Conservation (phyloP, 1,284 basidiomycete species). For the Caloboletus firmus region DNA sequence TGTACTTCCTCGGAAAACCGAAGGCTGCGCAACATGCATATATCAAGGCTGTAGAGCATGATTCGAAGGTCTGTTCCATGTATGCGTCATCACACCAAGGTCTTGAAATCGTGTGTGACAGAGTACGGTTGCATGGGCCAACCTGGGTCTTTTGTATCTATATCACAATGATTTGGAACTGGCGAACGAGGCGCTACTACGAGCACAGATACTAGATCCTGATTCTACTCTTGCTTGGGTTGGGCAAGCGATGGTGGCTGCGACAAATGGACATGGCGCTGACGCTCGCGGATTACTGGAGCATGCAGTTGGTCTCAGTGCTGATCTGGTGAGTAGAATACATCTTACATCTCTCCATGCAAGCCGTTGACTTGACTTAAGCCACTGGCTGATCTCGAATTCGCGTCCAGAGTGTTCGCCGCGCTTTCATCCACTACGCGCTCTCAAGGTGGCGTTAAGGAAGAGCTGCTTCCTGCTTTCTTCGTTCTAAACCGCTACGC, state of each 20-base stretch:
- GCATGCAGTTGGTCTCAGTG: conserved; percentile 77
- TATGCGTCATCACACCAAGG: not conserved
- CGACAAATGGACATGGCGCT: conserved; percentile 57
- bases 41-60: conserved; percentile 84
- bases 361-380: conserved; percentile 33
- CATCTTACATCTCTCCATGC: not conserved
- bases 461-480: conserved; percentile 70
- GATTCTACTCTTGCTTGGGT: conserved; percentile 93
- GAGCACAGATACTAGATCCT: conserved; percentile 90
- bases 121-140: conserved; percentile 83
- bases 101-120: conserved; percentile 35
- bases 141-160: conserved; percentile 90
- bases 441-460: conserved; percentile 34
- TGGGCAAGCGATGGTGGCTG: conserved; percentile 86
- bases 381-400: conserved; percentile 85
- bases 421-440: conserved; percentile 35
- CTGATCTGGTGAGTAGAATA: conserved; percentile 59
- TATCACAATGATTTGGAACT: conserved; percentile 79
- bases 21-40: conserved; percentile 89
- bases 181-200: conserved; percentile 84
- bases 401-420: conserved; percentile 66
- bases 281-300: conserved; percentile 77
- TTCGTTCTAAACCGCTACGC: conserved; percentile 80
- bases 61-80: conserved; percentile 60
- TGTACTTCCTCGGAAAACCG: conserved; percentile 68